Evolutionary conservation across 768 basidiomycete species (phyloP).

Genomic region (Agrocybe chaxingu): DNA sequence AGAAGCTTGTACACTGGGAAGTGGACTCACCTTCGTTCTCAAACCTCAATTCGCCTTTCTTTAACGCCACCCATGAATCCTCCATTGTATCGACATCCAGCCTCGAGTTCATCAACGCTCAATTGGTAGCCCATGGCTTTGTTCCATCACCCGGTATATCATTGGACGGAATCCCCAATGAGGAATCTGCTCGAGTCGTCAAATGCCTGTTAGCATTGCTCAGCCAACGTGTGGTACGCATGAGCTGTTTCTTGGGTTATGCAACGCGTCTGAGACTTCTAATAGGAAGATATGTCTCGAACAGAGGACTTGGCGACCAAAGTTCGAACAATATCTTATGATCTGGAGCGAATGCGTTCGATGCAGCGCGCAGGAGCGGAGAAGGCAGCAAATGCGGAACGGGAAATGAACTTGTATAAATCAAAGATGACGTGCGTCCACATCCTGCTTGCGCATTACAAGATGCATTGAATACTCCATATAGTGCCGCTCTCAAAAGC

Average conservation of each 20-base stretch:
- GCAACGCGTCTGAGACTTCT: slow-evolving; percentile 1
- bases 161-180: slow-evolving; percentile 58
- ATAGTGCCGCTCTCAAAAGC: slow-evolving; percentile 49
- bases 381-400: slow-evolving; percentile 66
- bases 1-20: slow-evolving; percentile 53
- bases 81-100: slow-evolving; percentile 55
- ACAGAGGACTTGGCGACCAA: slow-evolving; percentile 76
- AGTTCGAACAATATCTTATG: slow-evolving; percentile 73
- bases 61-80: slow-evolving; percentile 43
- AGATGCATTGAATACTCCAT: slow-evolving; percentile 1
- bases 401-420: slow-evolving; percentile 73
- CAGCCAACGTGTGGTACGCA: slow-evolving; percentile 71
- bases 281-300: slow-evolving; percentile 68
- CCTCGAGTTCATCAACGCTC: slow-evolving; percentile 77
- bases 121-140: slow-evolving; percentile 82
- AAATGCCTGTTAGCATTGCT: slow-evolving; percentile 79
- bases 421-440: slow-evolving; percentile 64
- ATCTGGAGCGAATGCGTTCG: slow-evolving; percentile 69
- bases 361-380: slow-evolving; percentile 63
- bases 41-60: slow-evolving; percentile 39
- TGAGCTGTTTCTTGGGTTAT: background rate
- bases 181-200: slow-evolving; percentile 53
- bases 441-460: background rate
- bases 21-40: slow-evolving; percentile 42
- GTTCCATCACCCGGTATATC: slow-evolving; percentile 58